These are phyloP conservation scores for Clitopilus passeckerianus DNA, from an alignment of 768 basidiomycete genomes.

Conservation along the genomic window DNA sequence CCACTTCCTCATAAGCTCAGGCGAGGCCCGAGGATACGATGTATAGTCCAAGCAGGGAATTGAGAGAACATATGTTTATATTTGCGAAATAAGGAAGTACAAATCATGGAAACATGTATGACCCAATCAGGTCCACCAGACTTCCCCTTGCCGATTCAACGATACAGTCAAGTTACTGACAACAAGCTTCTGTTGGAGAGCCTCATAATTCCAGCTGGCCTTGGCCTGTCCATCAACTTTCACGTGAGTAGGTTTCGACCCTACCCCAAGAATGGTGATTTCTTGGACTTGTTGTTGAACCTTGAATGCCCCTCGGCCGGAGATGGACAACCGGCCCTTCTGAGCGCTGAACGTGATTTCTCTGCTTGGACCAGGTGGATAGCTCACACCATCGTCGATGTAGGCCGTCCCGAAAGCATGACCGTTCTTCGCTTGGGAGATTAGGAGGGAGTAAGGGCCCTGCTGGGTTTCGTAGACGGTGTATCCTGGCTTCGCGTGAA, in stretches of 20 bases:
- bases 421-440: slow-evolving; percentile 44
- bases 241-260: slow-evolving; percentile 32
- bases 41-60: neutral
- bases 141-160: neutral
- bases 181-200: slow-evolving; percentile 34
- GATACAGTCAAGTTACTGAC: neutral
- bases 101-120: neutral
- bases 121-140: neutral
- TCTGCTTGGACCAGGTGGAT: slow-evolving; percentile 51
- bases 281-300: slow-evolving; percentile 42
- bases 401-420: slow-evolving; percentile 56
- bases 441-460: slow-evolving; percentile 58
- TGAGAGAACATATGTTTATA: neutral
- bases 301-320: slow-evolving; percentile 31
- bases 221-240: slow-evolving; percentile 29
- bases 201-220: slow-evolving; percentile 33
- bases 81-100: neutral
- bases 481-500: slow-evolving; percentile 60
- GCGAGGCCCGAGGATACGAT: neutral
- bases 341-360: slow-evolving; percentile 39
- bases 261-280: slow-evolving; percentile 56
- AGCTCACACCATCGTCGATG: slow-evolving; percentile 65
- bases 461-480: slow-evolving; percentile 63
- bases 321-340: slow-evolving; percentile 29
- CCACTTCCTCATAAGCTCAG: no score